These are phyloP conservation scores for Psophocarpus tetragonolobus DNA, from an alignment of 306 rosid species.

Conservation along the genomic window DNA sequence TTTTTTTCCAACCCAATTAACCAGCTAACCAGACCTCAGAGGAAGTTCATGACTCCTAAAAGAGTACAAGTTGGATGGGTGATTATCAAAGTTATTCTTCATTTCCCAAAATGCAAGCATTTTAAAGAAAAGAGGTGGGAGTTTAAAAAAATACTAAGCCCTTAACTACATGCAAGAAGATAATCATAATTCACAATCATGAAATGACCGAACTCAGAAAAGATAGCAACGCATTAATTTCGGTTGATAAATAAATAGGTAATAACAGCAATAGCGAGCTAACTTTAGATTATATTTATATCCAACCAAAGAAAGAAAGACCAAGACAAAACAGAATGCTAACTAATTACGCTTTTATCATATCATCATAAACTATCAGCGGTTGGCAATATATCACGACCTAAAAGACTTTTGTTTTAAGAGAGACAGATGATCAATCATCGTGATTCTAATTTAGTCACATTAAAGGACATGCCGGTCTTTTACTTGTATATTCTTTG, in stretches of 20 bases:
- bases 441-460: conserved; percentile 25
- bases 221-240: conserved; percentile 24
- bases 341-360: conserved; percentile 47
- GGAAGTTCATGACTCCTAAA: conserved; percentile 41
- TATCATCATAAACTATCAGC: conserved; percentile 33
- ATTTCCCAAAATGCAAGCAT: conserved; percentile 50
- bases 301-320: conserved; percentile 47
- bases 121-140: conserved; percentile 36
- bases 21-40: conserved; percentile 45
- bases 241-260: conserved; percentile 34
- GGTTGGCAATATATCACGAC: conserved; percentile 44
- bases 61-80: conserved; percentile 17
- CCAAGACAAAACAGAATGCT: conserved; percentile 48
- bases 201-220: conserved; percentile 25
- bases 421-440: conserved; percentile 32
- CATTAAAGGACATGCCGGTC: conserved; percentile 30
- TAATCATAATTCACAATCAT: conserved; percentile 36
- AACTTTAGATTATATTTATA: conserved; percentile 51
- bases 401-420: conserved; percentile 33
- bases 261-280: conserved; percentile 48
- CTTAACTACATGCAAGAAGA: conserved; percentile 45
- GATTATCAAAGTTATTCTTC: conserved; percentile 28
- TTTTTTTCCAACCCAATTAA: conserved; percentile 36
- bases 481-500: conserved; percentile 50
- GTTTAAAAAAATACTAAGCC: conserved; percentile 39